Base-by-base conservation (phyloP, 1,284 basidiomycete species). In the Rhodotorula sp. region DNA sequence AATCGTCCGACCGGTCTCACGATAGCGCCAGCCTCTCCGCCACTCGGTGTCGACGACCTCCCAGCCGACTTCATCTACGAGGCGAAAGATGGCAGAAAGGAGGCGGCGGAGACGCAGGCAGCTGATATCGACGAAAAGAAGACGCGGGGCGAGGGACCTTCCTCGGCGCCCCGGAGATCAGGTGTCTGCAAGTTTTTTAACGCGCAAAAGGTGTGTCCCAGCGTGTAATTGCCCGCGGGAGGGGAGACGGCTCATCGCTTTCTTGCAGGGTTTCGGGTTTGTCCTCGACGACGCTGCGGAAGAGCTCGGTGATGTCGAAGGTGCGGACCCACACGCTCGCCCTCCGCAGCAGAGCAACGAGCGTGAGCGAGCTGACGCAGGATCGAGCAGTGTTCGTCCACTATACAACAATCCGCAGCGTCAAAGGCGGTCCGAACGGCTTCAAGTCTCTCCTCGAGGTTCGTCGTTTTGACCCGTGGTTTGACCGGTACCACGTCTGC, bases 141-240 rank as follows among this genome's bases (percentile, higher is more conserved):
- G 29, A 29, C 29, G 29, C 29, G 29, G 29, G 29, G 2, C 29
- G 29, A 43, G 39, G 39, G 12, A 43, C 39, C 39, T 10, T 43
- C 39, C 39, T 43, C 39, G 10, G 39, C 39, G 39, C 39, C 39
- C 39, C 34, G 69, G 8, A 49, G 61, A 31, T 63, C 65, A 12
- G 70, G 70, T 0, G 16, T 23, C n/a, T 69, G 67, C 64, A 74
- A 74, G 34, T 74, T 74, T 65, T 74, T 74, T 65, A 74, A 74
- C 48, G 73, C 62, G 10, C 67, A 62, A 51, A 74, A 71, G 70
- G 73, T 74, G 8, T 18, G 65, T 18, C 46, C 3, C 1, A 18
- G 12, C 21, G 16, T 6, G 21, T 20, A 51, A n/a, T n/a, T n/a
- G n/a, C 6, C 3, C 34, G 57, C 3, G 18, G 5, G 4, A 7